A percentile compares a stretch with the other conserved stretches of the same genome.
Evolutionary conservation across 1,139 yeast species (phyloP).

Genomic region (Hanseniaspora gamundiae): DNA sequence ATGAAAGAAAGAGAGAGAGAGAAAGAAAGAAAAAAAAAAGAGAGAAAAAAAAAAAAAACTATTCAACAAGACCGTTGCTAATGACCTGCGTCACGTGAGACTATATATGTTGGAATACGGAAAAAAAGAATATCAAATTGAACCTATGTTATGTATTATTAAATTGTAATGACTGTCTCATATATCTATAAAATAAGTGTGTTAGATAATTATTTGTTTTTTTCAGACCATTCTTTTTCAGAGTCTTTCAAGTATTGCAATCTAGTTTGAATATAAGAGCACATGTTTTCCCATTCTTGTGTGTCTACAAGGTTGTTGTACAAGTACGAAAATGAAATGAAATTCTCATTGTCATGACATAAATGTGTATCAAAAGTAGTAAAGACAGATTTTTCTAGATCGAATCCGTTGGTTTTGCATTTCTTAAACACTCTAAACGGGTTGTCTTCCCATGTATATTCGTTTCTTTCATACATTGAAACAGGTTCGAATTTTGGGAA

Average conservation of each 20-base stretch:
- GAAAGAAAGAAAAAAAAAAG: background rate
- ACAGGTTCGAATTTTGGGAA: slow-evolving; percentile 14
- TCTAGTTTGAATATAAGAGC: background rate
- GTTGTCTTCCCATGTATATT: slow-evolving; percentile 7
- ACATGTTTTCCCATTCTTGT: background rate
- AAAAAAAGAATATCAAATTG: no score
- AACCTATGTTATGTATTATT: no score
- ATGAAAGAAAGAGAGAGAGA: background rate
- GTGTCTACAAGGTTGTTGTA: background rate
- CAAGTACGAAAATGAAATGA: background rate
- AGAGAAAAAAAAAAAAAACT: no score
- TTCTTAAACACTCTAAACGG: slow-evolving; percentile 6
- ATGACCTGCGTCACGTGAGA: no score
- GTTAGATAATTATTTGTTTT: no score
- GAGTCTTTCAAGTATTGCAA: background rate
- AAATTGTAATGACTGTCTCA: no score
- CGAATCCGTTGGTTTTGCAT: slow-evolving; percentile 1
- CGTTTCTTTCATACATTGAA: slow-evolving; percentile 9
- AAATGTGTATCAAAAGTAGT: background rate
- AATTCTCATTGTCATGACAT: background rate
- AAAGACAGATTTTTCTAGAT: background rate
- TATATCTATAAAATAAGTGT: no score
- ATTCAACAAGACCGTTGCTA: no score
- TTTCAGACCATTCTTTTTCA: background rate
- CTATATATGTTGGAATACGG: no score